Base-by-base conservation (phyloP, 257 asterid genomes). In the Pogostemon cablin region DNA sequence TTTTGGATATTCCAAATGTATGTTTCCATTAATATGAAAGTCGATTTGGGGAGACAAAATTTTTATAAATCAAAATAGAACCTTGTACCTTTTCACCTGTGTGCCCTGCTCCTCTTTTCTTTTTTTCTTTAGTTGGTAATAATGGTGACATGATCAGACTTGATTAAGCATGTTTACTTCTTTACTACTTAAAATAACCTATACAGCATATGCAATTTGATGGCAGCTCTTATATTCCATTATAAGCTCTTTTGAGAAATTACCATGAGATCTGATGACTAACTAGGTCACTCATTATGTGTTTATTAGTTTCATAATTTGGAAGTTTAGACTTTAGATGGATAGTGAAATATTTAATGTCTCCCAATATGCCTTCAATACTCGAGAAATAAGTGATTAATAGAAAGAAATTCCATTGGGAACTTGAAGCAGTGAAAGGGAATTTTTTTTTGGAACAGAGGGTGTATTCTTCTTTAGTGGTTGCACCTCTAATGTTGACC, bases 391-490 rank as follows among this genome's bases (percentile, higher is more conserved):
- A 52, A 46, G 20, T 12, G 10, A 5, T 7, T 25, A 25, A 11
- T 49, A 52, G 9, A 4, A 58, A 34, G 32, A 70, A 8, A 9
- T 32, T 50, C 42, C 44, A 44, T 68, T 6, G 39, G 49, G 37
- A 35, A 41, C 65, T 12, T 15, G n/a, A 42, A 46, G 9, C 38
- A 40, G 48, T 32, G 52, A n/a, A 50, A 44, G 34, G 49, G 55
- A 42, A 17, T 4, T 4, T 20, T 15, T 15, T 7, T n/a, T 57
- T 57, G 62, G 42, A 15, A 35, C 44, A 47, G 49, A 68, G 52
- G 12, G 8, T 53, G 57, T 72, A 25, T 62, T 48, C 74, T 25
- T 73, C 56, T 55, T 67, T 71, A 61, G 59, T 71, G 72, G 61
- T 72, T 69, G 35, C 38, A 32, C 55, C 32, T 70, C 40, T 9